Conservation (phyloP, 2,329 filamentous ascomycete species). For the Lasiodiplodia sp. region DNA sequence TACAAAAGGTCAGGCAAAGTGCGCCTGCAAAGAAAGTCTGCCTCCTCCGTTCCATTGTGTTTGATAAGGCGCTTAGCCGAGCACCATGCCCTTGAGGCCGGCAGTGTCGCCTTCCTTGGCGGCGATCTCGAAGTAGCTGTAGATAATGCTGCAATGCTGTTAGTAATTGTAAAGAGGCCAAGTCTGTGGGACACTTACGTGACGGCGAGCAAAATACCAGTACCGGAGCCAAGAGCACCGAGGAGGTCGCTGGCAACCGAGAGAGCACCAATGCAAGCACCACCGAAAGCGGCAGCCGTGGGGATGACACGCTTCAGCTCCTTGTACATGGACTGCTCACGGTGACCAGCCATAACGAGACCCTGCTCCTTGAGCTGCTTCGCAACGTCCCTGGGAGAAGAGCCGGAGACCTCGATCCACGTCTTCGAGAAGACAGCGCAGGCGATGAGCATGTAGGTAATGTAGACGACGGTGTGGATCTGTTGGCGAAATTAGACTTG, state of each 20-base stretch:
- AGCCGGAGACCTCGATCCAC: conserved; percentile 99
- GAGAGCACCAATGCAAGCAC: conserved; percentile 97
- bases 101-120: conserved; percentile 97
- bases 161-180: conserved; percentile 32
- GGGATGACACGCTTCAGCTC: conserved; percentile 99
- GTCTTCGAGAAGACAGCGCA: conserved; percentile 99
- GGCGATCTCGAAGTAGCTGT: conserved; percentile 99
- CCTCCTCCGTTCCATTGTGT: not conserved
- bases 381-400: conserved; percentile 94
- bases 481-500: conserved; percentile 6
- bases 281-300: conserved; percentile 96
- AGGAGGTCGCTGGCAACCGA: conserved; percentile 95
- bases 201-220: conserved; percentile 96
- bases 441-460: conserved; percentile 96
- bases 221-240: conserved; percentile 94
- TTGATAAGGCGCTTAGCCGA: conserved; percentile 48
- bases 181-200: conserved; percentile 72
- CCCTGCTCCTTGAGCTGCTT: conserved; percentile 99
- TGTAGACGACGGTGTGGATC: conserved; percentile 94
- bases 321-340: conserved; percentile 99
- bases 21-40: conserved; percentile 9
- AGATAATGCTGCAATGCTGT: conserved; percentile 79
- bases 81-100: conserved; percentile 73
- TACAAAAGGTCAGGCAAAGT: conserved; percentile 20
- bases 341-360: conserved; percentile 98